phyloP scores from a whole-genome alignment of 2,329 filamentous ascomycete genomes.

The Scytalidium sp. region DNA sequence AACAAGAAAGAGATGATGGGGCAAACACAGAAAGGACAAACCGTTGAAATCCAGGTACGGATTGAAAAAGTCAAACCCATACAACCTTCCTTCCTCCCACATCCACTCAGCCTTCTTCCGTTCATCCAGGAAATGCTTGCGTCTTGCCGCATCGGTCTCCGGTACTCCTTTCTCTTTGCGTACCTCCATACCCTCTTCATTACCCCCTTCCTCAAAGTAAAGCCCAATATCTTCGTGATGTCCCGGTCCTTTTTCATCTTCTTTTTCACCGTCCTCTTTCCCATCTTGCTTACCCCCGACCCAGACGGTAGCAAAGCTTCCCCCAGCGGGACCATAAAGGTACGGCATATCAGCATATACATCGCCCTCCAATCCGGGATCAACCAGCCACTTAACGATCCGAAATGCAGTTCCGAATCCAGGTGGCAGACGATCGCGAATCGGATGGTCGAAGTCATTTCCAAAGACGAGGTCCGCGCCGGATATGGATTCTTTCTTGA shows the following conservation, averaged over 20 bases:
- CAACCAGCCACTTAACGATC: constrained; percentile 86
- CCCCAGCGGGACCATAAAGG: constrained; percentile 78
- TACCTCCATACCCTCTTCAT: constrained; percentile 38
- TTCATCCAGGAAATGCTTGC: constrained; percentile 59
- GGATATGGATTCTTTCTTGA: constrained; percentile 43
- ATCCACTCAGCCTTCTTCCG: constrained; percentile 51
- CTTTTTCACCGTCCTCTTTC: constrained; percentile 30
- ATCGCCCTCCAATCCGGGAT: constrained; percentile 88
- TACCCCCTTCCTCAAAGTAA: constrained; percentile 33
- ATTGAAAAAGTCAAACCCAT: constrained; percentile 79
- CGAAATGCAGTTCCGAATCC: constrained; percentile 83
- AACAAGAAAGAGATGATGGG: not conserved
- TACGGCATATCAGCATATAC: constrained; percentile 83
- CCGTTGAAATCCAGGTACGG: constrained; percentile 85
- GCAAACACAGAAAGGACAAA: constrained; percentile 21
- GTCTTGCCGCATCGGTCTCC: constrained; percentile 40
- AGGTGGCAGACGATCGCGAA: constrained; percentile 79
- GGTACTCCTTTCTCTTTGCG: constrained; percentile 39
- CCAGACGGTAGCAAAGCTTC: constrained; percentile 73
- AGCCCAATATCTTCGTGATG: constrained; percentile 12
- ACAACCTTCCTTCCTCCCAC: constrained; percentile 60
- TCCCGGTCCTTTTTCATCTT: constrained; percentile 3
- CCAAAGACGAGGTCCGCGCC: constrained; percentile 75
- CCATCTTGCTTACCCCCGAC: constrained; percentile 47
- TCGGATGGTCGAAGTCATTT: constrained; percentile 92